Evolutionary conservation across 192 early-diverging fungal genomes (phyloP).

Genomic region (Coemansia sp.): DNA sequence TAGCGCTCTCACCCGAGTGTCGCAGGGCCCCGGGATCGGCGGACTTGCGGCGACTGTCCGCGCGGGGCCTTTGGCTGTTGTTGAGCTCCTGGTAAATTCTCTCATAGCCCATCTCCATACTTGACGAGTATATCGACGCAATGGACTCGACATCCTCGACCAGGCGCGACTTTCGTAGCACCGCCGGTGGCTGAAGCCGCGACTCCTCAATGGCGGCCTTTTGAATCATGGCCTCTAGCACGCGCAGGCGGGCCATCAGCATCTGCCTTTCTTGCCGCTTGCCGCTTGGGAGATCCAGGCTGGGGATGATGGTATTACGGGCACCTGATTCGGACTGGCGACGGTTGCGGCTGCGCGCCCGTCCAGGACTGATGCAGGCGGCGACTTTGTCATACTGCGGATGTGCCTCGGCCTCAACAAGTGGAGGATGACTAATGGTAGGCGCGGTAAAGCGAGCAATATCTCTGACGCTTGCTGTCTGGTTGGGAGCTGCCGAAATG

Average conservation of each 20-base stretch:
- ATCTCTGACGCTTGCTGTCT: not conserved
- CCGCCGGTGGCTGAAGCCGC: conserved; percentile 40
- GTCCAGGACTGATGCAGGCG: conserved; percentile 32
- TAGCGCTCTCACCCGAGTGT: not conserved
- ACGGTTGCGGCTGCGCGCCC: conserved; percentile 21
- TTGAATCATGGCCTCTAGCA: conserved; percentile 50
- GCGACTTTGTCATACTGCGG: conserved; percentile 12
- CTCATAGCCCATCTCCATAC: conserved; percentile 46
- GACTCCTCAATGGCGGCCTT: conserved; percentile 41
- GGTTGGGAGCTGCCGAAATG: not conserved
- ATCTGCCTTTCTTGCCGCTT: conserved; percentile 26
- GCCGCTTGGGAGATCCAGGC: not conserved
- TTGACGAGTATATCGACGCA: conserved; percentile 43
- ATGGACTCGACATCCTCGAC: conserved; percentile 36
- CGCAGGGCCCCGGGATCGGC: not conserved
- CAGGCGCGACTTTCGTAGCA: conserved; percentile 19
- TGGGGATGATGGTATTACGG: conserved; percentile 19
- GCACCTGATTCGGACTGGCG: conserved; percentile 12
- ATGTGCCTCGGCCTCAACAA: not conserved
- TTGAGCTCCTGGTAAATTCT: conserved; percentile 31
- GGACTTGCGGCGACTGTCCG: not conserved
- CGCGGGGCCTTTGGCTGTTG: conserved; percentile 7
- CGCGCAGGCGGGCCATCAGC: conserved; percentile 36
- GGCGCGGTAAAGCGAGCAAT: not conserved
- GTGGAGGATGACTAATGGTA: not conserved